A percentile compares a stretch with the other conserved stretches of the same genome.
phyloP scores from a whole-genome alignment of 441 rosid genomes.

The Brassica hybrid region DNA sequence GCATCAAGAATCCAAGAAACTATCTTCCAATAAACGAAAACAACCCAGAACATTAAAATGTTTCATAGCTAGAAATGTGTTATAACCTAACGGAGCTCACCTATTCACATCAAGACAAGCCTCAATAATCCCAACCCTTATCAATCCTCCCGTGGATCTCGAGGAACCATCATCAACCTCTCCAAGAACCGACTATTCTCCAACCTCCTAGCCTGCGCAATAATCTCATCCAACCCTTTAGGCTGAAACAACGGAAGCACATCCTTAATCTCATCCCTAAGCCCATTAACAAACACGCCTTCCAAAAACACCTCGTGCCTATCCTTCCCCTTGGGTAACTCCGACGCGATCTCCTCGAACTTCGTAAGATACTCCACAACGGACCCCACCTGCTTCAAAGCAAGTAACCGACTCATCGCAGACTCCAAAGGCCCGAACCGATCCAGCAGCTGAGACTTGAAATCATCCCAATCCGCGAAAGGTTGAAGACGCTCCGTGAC shows the following conservation, averaged over 20 bases:
- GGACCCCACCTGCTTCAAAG: constrained; percentile 23
- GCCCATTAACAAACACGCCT: constrained; percentile 10
- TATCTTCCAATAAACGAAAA: background rate
- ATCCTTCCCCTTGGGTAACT: background rate
- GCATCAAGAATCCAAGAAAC: constrained; percentile 21
- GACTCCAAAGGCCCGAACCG: constrained; percentile 20
- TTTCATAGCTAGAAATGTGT: no score
- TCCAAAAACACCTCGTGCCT: background rate
- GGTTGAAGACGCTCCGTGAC: background rate
- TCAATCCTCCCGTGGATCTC: background rate
- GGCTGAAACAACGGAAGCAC: constrained; percentile 19
- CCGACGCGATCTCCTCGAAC: constrained; percentile 28
- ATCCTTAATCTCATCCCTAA: constrained; percentile 6
- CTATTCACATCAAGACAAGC: constrained; percentile 27
- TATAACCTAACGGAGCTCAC: constrained; percentile 15
- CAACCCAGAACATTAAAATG: no score
- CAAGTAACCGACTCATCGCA: background rate
- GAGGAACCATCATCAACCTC: no score
- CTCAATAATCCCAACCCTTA: background rate
- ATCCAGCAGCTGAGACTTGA: background rate
- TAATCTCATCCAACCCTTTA: background rate
- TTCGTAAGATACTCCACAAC: constrained; percentile 2
- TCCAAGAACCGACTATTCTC: constrained; percentile 18
- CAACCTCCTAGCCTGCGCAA: constrained; percentile 18
- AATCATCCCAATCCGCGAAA: constrained; percentile 24